Conservation (phyloP, 768 basidiomycete genomes). For the Rubroboletus satanas region DNA sequence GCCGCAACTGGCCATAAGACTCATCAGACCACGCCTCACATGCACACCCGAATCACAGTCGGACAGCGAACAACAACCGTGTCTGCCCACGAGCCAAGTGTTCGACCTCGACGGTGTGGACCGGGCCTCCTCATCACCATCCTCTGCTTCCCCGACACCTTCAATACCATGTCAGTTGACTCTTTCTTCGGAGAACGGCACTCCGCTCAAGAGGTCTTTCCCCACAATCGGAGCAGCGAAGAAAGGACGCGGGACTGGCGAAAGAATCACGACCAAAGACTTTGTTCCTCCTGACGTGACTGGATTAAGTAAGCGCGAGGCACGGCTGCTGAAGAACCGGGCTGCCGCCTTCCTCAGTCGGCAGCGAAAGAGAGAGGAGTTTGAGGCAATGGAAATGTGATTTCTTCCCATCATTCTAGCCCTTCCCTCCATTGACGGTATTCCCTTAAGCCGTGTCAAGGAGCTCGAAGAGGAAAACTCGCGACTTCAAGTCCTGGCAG, state of each 20-base stretch:
- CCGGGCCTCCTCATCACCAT: slow-evolving; percentile 29
- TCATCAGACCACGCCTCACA: slow-evolving; percentile 49
- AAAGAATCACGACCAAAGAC: slow-evolving; percentile 64
- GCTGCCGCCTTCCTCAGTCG: slow-evolving; percentile 89
- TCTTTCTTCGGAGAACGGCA: slow-evolving; percentile 32
- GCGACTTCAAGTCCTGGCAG: slow-evolving; percentile 58
- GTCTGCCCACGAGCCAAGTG: slow-evolving; percentile 68
- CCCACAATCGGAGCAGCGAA: slow-evolving; percentile 42
- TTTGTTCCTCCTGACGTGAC: slow-evolving; percentile 86
- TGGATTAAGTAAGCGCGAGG: slow-evolving; percentile 86
- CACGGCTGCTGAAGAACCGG: slow-evolving; percentile 86
- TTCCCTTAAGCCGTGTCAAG: slow-evolving; percentile 62
- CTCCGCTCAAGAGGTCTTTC: slow-evolving; percentile 39
- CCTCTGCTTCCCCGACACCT: slow-evolving; percentile 30
- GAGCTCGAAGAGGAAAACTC: slow-evolving; percentile 84
- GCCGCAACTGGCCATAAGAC: slow-evolving; percentile 40
- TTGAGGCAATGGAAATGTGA: slow-evolving; percentile 87
- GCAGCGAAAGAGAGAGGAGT: slow-evolving; percentile 90
- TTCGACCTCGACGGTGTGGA: slow-evolving; percentile 50
- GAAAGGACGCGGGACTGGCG: slow-evolving; percentile 46
- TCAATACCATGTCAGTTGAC: slow-evolving; percentile 32
- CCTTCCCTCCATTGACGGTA: slow-evolving; percentile 17
- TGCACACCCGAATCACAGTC: slow-evolving; percentile 37
- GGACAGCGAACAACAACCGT: slow-evolving; percentile 48
- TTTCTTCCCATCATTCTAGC: slow-evolving; percentile 32